Base-by-base conservation (phyloP, 345 rosid genomes). In the Raphanus raphanistrum region DNA sequence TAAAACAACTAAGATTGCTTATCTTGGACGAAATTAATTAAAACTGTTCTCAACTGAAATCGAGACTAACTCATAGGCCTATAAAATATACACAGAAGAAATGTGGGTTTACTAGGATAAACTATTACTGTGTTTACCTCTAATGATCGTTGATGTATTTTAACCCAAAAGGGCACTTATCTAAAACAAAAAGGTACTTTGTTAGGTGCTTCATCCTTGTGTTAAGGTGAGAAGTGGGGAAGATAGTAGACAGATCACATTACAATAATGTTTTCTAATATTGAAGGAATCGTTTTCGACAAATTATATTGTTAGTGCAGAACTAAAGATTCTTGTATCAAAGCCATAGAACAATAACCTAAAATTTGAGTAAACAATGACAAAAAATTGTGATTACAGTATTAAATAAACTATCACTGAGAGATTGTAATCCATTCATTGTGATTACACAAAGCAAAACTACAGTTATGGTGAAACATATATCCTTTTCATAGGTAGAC, bases 401-500 rank as follows among this genome's bases (percentile, higher is more conserved):
- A 21, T 21, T 21, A 21, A 21, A 21, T 21, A 21, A 21, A 21
- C 21, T 21, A 21, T 21, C 29, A 61, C 11, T 60, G 50, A 61
- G 29, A 62, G 57, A 25, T 64, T 75, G 59, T 61, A 61, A 62
- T 48, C 63, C 35, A 76, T 16, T 59, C 15, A 36, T 10, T 62
- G 45, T 62, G 32, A 69, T 45, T 58, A 31, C 29, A 61, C 52
- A 76, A 61, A 1, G 29, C 54, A 76, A 62, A 60, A 62, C 63
- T 32, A 33, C 6, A 63, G 15, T 25, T 4, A 45, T 43, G 54
- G 36, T 63, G 61, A 63, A 63, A 64, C 60, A 55, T 6, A 21
- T 71, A 5, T 71, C 60, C 50, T 17, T 64, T 38, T 21, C 72
- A 41, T 66, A 41, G 60, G 66, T 64, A 64, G 76, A 77, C 52